Base-by-base conservation (phyloP, 1,139 yeast genomes). In the Lodderomyces theae region DNA sequence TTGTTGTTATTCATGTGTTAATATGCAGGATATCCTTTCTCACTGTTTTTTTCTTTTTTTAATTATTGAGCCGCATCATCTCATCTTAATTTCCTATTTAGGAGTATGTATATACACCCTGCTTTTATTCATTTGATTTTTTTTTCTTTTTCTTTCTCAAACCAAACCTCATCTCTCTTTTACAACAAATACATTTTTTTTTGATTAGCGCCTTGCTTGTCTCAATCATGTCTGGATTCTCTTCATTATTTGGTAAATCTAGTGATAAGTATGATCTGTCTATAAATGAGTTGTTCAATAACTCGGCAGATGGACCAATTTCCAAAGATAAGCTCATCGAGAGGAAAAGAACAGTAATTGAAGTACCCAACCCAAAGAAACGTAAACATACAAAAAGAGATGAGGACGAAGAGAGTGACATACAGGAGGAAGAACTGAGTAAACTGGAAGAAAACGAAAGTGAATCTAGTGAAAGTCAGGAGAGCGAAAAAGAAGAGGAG, bases 241-340 rank as follows among this genome's bases (percentile, higher is more conserved):
- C 60, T 40, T 47, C 58, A 10, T 60, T 70, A 40, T 70, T 70
- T 51, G 68, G 67, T 34, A 50, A 45, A 34, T 58, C 58, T 33
- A 42, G 51, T 38, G 51, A 57, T 37, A 34, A 29, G 5, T 22
- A 38, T 17, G 76, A 73, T 57, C 58, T 66, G 41, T 55, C 64
- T n/a, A 63, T 77, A 36, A 68, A 60, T 39, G 54, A 57, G 25
- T 61, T 78, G 41, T 77, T 78, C 56, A 57, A 60, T 24, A 58
- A 57, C 37, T 52, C 69, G 4, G 56, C 66, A 5, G 53, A 50
- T 28, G 72, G 69, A 5, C 71, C 72, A 3, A 64, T 73, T 17
- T 55, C 65, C 33, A 62, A 52, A 49, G 65, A 49, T 42, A 63
- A 49, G 50, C 59, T 47, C 44, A 51, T 24, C 11, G 37, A 49